phyloP scores from a whole-genome alignment of 2,329 filamentous ascomycete genomes.

The Sporothrix brunneoviolacea region DNA sequence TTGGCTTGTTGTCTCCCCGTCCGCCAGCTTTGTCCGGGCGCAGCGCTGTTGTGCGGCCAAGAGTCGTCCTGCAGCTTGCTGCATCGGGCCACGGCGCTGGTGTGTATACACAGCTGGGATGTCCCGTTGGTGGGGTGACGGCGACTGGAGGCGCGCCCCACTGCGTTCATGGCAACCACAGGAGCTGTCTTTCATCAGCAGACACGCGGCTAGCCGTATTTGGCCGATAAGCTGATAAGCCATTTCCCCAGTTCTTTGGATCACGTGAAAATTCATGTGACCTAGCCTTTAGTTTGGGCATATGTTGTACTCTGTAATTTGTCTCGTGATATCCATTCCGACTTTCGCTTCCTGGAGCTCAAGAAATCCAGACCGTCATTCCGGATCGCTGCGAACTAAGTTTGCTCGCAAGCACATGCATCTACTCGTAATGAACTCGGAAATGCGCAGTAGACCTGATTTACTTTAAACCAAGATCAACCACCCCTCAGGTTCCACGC shows the following conservation, averaged over 20 bases:
- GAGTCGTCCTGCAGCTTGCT: background rate
- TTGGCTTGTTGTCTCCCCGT: conserved; percentile 5
- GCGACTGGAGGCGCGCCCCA: conserved; percentile 8
- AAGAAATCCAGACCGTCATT: no score
- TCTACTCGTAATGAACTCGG: no score
- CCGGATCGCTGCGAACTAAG: no score
- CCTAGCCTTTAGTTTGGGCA: background rate
- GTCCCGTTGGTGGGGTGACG: conserved; percentile 13
- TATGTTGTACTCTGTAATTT: background rate
- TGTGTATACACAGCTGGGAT: conserved; percentile 3
- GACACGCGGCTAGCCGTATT: no score
- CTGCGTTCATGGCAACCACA: conserved; percentile 5
- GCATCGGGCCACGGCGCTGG: no score
- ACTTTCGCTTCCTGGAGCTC: no score
- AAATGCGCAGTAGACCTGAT: no score
- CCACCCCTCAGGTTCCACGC: no score
- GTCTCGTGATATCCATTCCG: conserved; percentile 10
- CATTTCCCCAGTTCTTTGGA: no score
- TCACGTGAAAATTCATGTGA: background rate
- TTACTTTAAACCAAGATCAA: no score
- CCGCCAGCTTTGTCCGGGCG: conserved; percentile 1
- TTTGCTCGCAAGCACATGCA: no score
- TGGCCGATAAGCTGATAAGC: conserved; percentile 2
- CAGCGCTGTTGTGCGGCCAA: background rate
- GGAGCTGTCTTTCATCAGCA: background rate